Evolutionary conservation across 176 grass and related monocot species (phyloP).

Genomic region (Ensete glaucum): DNA sequence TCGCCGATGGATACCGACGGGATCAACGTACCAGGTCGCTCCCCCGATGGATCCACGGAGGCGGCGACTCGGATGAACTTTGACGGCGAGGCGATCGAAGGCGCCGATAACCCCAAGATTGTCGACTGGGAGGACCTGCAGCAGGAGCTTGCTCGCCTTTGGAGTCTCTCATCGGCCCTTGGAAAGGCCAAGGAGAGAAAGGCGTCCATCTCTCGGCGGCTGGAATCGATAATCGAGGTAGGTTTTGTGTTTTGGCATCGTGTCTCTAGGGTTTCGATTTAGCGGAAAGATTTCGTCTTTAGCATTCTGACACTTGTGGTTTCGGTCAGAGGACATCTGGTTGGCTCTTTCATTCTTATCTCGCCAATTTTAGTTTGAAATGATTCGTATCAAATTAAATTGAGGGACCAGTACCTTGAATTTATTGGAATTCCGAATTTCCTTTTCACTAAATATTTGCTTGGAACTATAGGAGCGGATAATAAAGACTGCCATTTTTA

Average conservation of each 20-base stretch:
- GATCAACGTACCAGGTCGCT: background rate
- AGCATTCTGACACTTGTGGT: background rate
- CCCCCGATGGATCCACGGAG: background rate
- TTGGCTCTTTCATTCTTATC: background rate
- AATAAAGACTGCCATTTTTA: too few relatives aligned
- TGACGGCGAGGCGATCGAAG: slow-evolving; percentile 30
- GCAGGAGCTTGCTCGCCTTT: slow-evolving; percentile 80
- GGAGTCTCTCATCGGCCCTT: slow-evolving; percentile 59
- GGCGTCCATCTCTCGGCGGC: slow-evolving; percentile 33
- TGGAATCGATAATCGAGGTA: slow-evolving; percentile 65
- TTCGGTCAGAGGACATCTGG: background rate
- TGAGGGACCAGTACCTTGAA: too few relatives aligned
- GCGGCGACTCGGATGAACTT: slow-evolving; percentile 28
- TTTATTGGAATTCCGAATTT: too few relatives aligned
- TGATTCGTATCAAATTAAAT: background rate
- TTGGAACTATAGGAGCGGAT: too few relatives aligned
- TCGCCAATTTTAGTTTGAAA: background rate
- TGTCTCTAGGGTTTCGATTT: background rate
- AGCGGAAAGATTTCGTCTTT: background rate
- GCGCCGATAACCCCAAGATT: slow-evolving; percentile 45
- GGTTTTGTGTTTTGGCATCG: background rate
- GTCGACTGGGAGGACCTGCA: slow-evolving; percentile 83
- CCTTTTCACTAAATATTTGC: too few relatives aligned
- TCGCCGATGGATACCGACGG: background rate
- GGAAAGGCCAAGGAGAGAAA: slow-evolving; percentile 43